Evolutionary conservation across 1,284 basidiomycete species (phyloP), one percentile per base, ranked within the genome.

Genomic region (Puccinia horiana): DNA sequence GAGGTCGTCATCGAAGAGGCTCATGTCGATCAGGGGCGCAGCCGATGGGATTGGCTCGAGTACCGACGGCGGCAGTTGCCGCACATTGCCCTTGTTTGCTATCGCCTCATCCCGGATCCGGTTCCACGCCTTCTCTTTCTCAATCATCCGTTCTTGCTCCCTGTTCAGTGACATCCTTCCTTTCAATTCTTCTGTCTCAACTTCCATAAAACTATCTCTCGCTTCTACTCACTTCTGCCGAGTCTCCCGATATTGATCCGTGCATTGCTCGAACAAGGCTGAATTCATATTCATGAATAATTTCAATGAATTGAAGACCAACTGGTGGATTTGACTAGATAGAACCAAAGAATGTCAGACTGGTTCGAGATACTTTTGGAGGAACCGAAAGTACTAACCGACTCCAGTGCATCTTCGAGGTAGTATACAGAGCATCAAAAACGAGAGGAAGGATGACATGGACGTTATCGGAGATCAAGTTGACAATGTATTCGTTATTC

Each of bases 401-500:
- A 88, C 99, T 99, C 97, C 97, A 99, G 87, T 99, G 97, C 56
- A 93, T 92, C 87, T 94, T 95, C 49, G 96, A 98, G 88, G 98
- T 99, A 77, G 93, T 93, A 87, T 98, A 98, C 84, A 99, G 88
- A 9, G 95, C 93, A n/a, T 96, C 94, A 89, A 99, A 99, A 70
- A 99, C 96, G 85, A 99, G 94, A 1, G 97, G 97, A 65, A 99
- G 89, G 83, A 99, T 92, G 83, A 92, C 88, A 26, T 91, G 89
- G 84, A 99, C 90, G 87, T 99, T 98, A 86, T 98, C 95, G 87
- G 95, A 95, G 93, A 99, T 99, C 76, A 99, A 91, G 88, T 98
- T 99, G 86, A 99, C 94, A 84, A 99, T 96, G 88, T 99, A 99
- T 89, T 99, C 97, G 88, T 99, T 99, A 89, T 99, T 97, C 95